A percentile compares a stretch with the other conserved stretches of the same genome.
phyloP scores from a whole-genome alignment of 1,139 yeast species.

The Williopsis jadinii region DNA sequence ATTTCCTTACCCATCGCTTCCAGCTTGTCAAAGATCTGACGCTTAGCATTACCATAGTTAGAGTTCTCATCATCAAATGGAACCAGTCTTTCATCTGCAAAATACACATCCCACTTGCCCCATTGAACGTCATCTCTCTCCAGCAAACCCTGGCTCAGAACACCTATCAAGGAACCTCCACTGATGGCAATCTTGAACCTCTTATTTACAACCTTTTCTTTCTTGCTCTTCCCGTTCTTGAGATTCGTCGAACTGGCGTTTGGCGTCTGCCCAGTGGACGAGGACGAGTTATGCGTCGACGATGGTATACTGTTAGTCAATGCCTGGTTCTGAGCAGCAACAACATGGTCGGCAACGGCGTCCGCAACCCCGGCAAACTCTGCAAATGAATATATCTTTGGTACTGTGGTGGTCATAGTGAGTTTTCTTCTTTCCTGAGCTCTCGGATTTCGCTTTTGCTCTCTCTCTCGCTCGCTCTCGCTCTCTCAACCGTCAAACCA shows the following conservation, averaged over 20 bases:
- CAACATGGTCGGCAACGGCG: slow-evolving; percentile 87
- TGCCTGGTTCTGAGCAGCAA: slow-evolving; percentile 63
- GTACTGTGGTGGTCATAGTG: slow-evolving; percentile 84
- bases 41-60: slow-evolving; percentile 83
- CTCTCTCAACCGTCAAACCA: too few species aligned
- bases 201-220: slow-evolving; percentile 33
- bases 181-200: slow-evolving; percentile 86
- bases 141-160: slow-evolving; percentile 77
- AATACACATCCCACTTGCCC: slow-evolving; percentile 94
- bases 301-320: slow-evolving; percentile 13
- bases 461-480: too few species aligned
- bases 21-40: slow-evolving; percentile 60
- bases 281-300: slow-evolving; percentile 7
- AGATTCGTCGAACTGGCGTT: slow-evolving; percentile 2
- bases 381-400: slow-evolving; percentile 84
- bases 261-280: slow-evolving; percentile 8
- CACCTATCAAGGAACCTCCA: slow-evolving; percentile 88
- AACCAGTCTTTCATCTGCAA: slow-evolving; percentile 94
- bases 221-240: slow-evolving; percentile 23
- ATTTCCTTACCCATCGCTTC: slow-evolving; percentile 18
- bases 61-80: slow-evolving; percentile 80
- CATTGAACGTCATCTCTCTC: slow-evolving; percentile 72
- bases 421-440: too few species aligned
- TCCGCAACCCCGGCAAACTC: slow-evolving; percentile 88
- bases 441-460: too few species aligned